Conservation (phyloP, 192 early-diverging fungal genomes). For the Podila verticillata region DNA sequence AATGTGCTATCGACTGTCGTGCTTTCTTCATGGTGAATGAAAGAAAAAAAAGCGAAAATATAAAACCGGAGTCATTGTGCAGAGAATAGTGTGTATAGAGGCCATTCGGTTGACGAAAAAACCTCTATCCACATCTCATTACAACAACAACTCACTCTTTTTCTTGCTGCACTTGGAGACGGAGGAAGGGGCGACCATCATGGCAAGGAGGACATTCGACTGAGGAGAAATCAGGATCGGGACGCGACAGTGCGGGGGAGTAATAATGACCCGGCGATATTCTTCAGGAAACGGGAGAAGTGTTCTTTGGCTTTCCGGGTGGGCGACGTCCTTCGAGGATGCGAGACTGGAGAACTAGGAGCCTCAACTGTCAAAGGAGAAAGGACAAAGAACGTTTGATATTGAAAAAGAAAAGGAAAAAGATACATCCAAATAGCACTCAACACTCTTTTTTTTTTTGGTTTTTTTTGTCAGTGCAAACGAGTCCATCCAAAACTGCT, state of each 20-base stretch:
- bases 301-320: background rate
- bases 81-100: constrained; percentile 12
- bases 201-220: background rate
- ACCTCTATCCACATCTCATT: constrained; percentile 22
- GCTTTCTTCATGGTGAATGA: background rate
- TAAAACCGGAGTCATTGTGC: constrained; percentile 29
- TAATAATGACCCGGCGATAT: background rate
- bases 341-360: background rate
- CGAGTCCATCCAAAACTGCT: constrained; percentile 13
- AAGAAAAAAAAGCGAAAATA: no score
- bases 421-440: constrained; percentile 8
- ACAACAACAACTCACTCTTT: constrained; percentile 35
- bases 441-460: constrained; percentile 31
- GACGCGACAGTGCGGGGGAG: background rate
- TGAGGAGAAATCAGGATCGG: background rate
- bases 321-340: no score
- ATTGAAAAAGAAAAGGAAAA: constrained; percentile 4
- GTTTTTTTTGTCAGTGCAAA: constrained; percentile 14
- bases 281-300: constrained; percentile 6
- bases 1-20: no score
- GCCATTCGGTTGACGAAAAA: constrained; percentile 46
- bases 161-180: background rate
- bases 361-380: no score
- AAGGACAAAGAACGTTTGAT: background rate
- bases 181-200: background rate